Evolutionary conservation across 768 basidiomycete genomes (phyloP), one percentile per base, ranked within the genome.

Genomic region (Amanita pallidorosea): DNA sequence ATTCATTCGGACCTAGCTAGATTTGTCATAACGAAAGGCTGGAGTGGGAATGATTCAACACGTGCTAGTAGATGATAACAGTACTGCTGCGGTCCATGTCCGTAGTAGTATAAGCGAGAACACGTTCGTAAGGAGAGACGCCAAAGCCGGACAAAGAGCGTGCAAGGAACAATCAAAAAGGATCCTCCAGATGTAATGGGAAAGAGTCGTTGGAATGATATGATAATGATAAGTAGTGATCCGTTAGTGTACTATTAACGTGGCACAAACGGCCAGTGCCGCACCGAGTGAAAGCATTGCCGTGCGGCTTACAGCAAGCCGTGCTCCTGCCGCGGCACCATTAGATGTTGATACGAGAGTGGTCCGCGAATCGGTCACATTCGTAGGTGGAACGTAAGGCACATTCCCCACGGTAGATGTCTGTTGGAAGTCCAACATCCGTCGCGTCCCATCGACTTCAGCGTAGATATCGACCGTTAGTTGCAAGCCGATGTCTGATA

Each of bases 401-500:
- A 57, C 59, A 33, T 60, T 65, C 43, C 62, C 63, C 23, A 65
- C 53, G 40, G 59, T 57, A 13, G 61, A 50, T 7, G 65, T 60
- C 45, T 57, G 55, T 40, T 51, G 61, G 51, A 66, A 63, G 53
- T 67, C 64, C 43, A 62, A 58, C 22, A 58, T 59, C 35, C 65
- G 65, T n/a, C 54, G 55, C 18, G 46, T 63, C 42, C 65, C 66
- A 42, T 63, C 54, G 18, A 55, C 52, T 33, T 58, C 47, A 29
- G 59, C 59, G 42, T 61, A 53, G 33, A 68, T 53, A 53, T 68
- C 67, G 23, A 65, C 49, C 13, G 62, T 63, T 6, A 67, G 51
- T 48, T 66, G 62, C 45, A 58, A 59, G 11, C 63, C 65, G n/a
- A 54, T 45, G 35, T 63, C 62, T n/a, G 58, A 44, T 15, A 66